These are phyloP conservation scores for Fusarium sulawesiense DNA, from an alignment of 2,329 filamentous ascomycete genomes.

Conservation along the genomic window DNA sequence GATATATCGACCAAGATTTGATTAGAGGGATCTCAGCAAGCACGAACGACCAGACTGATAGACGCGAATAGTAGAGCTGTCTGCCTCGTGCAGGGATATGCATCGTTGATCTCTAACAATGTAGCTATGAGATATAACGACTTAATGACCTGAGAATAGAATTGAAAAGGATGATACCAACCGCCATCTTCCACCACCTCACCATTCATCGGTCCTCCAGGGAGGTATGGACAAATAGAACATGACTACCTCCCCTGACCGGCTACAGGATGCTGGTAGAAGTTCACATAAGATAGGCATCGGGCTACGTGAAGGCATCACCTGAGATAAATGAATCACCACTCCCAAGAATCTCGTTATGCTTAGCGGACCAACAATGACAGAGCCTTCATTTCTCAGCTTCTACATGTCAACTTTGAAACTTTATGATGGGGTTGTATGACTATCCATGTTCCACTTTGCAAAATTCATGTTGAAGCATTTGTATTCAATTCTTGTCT, in stretches of 20 bases:
- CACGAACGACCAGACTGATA: background rate
- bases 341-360: background rate
- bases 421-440: background rate
- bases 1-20: background rate
- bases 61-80: background rate
- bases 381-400: background rate
- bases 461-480: background rate
- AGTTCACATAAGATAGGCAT: background rate
- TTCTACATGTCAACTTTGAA: background rate
- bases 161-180: background rate
- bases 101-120: background rate
- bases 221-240: background rate
- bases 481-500: background rate
- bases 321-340: background rate
- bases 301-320: background rate
- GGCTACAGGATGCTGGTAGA: background rate
- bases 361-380: background rate
- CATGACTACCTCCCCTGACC: background rate
- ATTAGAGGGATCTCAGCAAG: background rate
- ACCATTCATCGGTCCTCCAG: background rate
- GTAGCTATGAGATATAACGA: background rate
- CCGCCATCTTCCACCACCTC: background rate
- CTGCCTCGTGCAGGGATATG: background rate
- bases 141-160: background rate
- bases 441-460: background rate